Evolutionary conservation across 495 filamentous ascomycete species (phyloP).

Genomic region (Apodospora peruviana): DNA sequence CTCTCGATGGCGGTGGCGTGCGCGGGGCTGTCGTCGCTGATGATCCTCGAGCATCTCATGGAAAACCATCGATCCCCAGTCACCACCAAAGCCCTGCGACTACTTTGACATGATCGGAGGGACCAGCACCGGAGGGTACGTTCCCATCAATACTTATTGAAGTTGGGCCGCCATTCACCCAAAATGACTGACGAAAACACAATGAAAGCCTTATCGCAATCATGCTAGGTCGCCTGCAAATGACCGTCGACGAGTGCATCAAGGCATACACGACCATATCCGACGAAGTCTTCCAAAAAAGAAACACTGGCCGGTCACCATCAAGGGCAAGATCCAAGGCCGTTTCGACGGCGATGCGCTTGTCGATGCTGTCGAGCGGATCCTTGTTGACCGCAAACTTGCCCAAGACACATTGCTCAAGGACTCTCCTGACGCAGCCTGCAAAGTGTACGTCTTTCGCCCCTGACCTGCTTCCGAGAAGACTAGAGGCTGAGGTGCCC

Average conservation of each 20-base stretch:
- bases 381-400: constrained; percentile 22
- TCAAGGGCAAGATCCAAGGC: constrained; percentile 25
- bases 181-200: constrained; percentile 4
- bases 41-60: too few species aligned
- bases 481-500: background rate
- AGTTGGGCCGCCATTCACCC: background rate
- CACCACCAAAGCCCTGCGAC: constrained; percentile 44
- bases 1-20: constrained; percentile 51
- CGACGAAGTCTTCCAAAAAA: background rate
- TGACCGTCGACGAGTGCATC: constrained; percentile 45
- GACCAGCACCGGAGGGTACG: constrained; percentile 15
- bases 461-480: background rate
- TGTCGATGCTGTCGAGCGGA: background rate
- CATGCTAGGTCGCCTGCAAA: constrained; percentile 30
- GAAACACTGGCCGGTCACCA: constrained; percentile 19
- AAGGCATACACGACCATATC: background rate
- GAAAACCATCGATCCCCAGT: too few species aligned
- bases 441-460: constrained; percentile 1
- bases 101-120: constrained; percentile 32
- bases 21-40: constrained; percentile 33
- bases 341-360: constrained; percentile 19
- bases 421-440: constrained; percentile 15
- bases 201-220: constrained; percentile 27
- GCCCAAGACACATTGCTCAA: constrained; percentile 32
- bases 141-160: too few species aligned